These are phyloP conservation scores for Bacterosira constricta DNA, from an alignment of 108 stramenopile genomes.

Conservation along the genomic window DNA sequence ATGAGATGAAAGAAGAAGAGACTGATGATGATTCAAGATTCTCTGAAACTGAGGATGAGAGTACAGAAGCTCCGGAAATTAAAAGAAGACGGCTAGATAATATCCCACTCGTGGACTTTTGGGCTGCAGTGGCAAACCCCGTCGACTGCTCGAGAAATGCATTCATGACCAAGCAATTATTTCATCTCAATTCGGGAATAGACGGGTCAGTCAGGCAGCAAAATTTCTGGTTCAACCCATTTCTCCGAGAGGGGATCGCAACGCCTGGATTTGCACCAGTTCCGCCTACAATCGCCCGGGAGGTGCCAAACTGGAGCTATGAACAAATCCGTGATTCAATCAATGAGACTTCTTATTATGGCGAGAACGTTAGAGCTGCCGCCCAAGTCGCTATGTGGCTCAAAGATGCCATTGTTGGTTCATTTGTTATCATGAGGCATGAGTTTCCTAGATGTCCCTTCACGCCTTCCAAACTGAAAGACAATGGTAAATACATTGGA, in stretches of 20 bases:
- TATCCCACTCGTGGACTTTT: too few relatives aligned
- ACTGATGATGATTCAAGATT: too few relatives aligned
- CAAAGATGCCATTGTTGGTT: slow-evolving; percentile 2
- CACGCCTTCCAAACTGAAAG: neutral
- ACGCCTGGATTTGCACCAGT: neutral
- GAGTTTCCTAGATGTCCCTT: slow-evolving; percentile 4
- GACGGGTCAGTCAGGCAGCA: neutral
- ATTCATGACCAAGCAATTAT: neutral
- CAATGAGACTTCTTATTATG: neutral
- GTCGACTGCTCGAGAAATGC: slow-evolving; percentile 9
- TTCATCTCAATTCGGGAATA: neutral
- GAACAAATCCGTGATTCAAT: neutral
- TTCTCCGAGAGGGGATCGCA: slow-evolving; percentile 2
- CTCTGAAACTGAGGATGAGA: too few relatives aligned
- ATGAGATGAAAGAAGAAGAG: too few relatives aligned
- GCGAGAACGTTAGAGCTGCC: neutral
- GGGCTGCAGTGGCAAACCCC: neutral
- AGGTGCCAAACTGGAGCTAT: too few relatives aligned
- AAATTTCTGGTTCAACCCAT: too few relatives aligned
- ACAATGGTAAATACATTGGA: slow-evolving; percentile 3
- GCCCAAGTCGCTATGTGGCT: slow-evolving; percentile 13
- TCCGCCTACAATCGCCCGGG: neutral
- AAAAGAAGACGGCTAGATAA: too few relatives aligned
- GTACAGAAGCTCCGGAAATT: too few relatives aligned
- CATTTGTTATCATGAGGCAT: slow-evolving; percentile 17